Evolutionary conservation across 1,139 yeast genomes (phyloP), one percentile per base, ranked within the genome.

Genomic region (Debaryomyces nepalensis): DNA sequence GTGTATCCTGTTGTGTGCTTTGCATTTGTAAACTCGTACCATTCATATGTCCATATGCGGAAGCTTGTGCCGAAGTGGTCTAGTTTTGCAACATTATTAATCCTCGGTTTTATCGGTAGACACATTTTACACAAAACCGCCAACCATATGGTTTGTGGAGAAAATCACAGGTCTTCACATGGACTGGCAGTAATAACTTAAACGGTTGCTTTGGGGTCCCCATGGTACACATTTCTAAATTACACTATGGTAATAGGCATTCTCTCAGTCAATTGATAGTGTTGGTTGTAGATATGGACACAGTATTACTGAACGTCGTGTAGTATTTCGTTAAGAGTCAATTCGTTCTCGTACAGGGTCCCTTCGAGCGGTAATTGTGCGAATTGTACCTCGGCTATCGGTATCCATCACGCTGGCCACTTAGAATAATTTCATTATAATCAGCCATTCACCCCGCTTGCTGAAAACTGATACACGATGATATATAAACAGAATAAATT

Each of bases 361-460:
- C 30, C 5, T 34, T 19, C 16, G 26, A 24, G 37, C 37, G 31
- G 24, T 34, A 4, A n/a, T n/a, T 24, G 20, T 21, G 14, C 27
- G n/a, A 21, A 4, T 15, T 34, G 9, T 15, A 34, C 37, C 37
- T 34, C 37, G 37, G 37, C 37, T 34, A 34, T 23, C 30, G 16
- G 26, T 16, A 8, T 18, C 20, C 15, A 34, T 7, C 31, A 11
- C 34, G 34, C 20, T 34, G 37, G 37, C 37, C 37, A 34, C 23
- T 34, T 24, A 34, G 37, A 34, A 21, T 15, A 23, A 34, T 24
- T 34, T 34, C 18, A 34, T 34, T 26, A 34, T 39, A 39, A 39
- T 34, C 42, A 39, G 18, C 34, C 10, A 9, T 16, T 34, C 42
- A 38, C 47, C 47, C 47, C 47, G 47, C 47, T 44, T 40, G 36